phyloP scores from a whole-genome alignment of 768 basidiomycete genomes.

The Xerocomus potaroensis region DNA sequence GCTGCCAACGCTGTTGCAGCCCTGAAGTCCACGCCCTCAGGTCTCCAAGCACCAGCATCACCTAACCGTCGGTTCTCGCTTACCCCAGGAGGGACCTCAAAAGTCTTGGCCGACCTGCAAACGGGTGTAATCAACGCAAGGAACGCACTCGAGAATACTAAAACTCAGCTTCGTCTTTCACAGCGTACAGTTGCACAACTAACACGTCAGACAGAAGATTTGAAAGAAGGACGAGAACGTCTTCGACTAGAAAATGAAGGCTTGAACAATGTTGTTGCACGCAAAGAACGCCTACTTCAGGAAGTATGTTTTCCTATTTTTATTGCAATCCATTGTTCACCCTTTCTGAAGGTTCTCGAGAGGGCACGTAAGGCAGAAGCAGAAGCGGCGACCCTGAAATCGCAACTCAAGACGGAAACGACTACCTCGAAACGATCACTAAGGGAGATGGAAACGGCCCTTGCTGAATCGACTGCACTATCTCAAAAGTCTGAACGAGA shows the following conservation, averaged over 20 bases:
- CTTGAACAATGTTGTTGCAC: constrained; percentile 79
- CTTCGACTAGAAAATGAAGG: constrained; percentile 83
- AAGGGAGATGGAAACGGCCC: constrained; percentile 74
- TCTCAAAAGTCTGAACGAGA: constrained; percentile 82
- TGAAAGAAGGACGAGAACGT: constrained; percentile 83
- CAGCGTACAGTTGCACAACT: constrained; percentile 82
- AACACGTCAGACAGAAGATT: constrained; percentile 81
- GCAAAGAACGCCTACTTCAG: constrained; percentile 83
- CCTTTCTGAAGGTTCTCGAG: constrained; percentile 55
- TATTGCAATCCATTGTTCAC: not conserved
- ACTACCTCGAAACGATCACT: constrained; percentile 67
- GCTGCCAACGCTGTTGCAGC: too few relatives aligned
- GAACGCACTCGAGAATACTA: constrained; percentile 83
- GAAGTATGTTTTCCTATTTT: constrained; percentile 48
- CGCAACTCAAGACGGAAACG: constrained; percentile 71
- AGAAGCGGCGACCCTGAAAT: constrained; percentile 62
- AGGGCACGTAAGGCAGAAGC: constrained; percentile 85
- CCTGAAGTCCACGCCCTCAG: constrained; percentile 34
- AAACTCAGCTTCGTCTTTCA: constrained; percentile 72
- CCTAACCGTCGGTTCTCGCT: constrained; percentile 58
- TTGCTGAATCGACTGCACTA: constrained; percentile 69
- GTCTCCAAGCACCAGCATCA: constrained; percentile 41
- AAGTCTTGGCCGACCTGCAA: constrained; percentile 84
- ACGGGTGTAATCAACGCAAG: constrained; percentile 75
- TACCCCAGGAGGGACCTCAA: constrained; percentile 77